Percentiles rank a stretch among this genome's conserved stretches.
These are phyloP conservation scores for Pythium utonaiense DNA, from an alignment of 352 stramenopile genomes.

Conservation along the genomic window DNA sequence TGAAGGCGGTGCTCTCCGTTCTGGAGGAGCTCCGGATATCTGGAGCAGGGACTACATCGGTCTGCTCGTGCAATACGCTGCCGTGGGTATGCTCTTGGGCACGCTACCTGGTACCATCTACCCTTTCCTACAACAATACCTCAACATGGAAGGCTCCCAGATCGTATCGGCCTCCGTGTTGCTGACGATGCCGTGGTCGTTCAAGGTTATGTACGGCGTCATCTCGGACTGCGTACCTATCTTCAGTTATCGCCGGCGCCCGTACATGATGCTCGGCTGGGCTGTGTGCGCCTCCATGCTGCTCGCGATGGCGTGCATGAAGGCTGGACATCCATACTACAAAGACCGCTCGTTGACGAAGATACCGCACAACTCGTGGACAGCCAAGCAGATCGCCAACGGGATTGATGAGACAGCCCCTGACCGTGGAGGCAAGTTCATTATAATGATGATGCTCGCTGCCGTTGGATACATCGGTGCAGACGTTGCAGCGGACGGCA, in stretches of 20 bases:
- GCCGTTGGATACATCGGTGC: not conserved
- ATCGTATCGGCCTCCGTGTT: slow-evolving; percentile 26
- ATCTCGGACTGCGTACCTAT: slow-evolving; percentile 29
- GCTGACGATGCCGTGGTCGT: slow-evolving; percentile 30
- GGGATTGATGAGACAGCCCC: not conserved
- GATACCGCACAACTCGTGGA: not conserved
- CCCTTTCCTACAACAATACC: slow-evolving; percentile 17
- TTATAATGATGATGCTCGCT: not conserved
- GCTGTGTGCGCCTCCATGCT: not conserved
- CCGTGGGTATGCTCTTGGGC: not conserved
- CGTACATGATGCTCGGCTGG: slow-evolving; percentile 24
- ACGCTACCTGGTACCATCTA: not conserved
- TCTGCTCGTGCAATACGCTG: not conserved
- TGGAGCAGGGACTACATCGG: not conserved
- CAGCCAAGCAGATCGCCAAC: not conserved
- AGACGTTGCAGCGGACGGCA: not conserved
- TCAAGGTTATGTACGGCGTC: slow-evolving; percentile 33
- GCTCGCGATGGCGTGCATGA: not conserved
- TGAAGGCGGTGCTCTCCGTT: not conserved
- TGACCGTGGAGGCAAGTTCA: not conserved
- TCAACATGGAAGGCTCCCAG: slow-evolving; percentile 31
- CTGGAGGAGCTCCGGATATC: not conserved
- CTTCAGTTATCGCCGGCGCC: slow-evolving; percentile 30
- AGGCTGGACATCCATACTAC: not conserved
- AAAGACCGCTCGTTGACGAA: not conserved